phyloP scores from a whole-genome alignment of 129 eudicot genomes.

The Oenanthe sinensis region DNA sequence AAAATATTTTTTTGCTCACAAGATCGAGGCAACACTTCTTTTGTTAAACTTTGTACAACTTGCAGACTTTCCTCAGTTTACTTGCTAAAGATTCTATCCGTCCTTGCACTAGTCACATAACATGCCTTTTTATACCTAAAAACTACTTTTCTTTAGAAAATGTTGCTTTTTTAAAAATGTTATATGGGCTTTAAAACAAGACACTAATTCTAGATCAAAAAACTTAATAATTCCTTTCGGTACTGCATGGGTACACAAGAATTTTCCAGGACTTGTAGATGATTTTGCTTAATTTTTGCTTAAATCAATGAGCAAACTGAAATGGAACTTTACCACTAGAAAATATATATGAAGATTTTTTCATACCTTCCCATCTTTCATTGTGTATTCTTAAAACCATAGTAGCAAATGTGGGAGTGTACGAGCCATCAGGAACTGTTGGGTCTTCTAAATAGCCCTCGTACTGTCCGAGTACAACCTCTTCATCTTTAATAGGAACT shows the following conservation, averaged over 20 bases:
- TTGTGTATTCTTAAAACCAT: slow-evolving; percentile 71
- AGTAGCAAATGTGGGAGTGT: slow-evolving; percentile 96
- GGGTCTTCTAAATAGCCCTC: slow-evolving; percentile 89
- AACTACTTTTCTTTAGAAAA: background rate
- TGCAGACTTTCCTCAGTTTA: background rate
- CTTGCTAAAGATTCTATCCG: background rate
- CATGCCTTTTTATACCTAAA: background rate
- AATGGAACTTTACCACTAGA: background rate
- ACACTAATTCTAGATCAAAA: no score
- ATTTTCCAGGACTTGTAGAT: background rate
- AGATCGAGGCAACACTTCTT: background rate
- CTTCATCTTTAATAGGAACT: slow-evolving; percentile 66
- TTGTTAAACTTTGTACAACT: background rate
- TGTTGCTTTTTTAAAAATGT: background rate
- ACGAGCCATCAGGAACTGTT: slow-evolving; percentile 86
- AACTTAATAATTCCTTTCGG: background rate
- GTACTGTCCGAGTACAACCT: slow-evolving; percentile 95
- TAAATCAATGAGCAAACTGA: background rate
- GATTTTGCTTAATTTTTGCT: background rate
- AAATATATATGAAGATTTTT: background rate
- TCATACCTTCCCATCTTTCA: slow-evolving; percentile 97
- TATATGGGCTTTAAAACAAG: no score
- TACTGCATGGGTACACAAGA: background rate
- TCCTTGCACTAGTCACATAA: slow-evolving; percentile 1
- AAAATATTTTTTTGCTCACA: background rate